A percentile compares a stretch with the other conserved stretches of the same genome.
Conservation (phyloP, 169 alveolate species). For the Haemoproteus tartakovskyi region DNA sequence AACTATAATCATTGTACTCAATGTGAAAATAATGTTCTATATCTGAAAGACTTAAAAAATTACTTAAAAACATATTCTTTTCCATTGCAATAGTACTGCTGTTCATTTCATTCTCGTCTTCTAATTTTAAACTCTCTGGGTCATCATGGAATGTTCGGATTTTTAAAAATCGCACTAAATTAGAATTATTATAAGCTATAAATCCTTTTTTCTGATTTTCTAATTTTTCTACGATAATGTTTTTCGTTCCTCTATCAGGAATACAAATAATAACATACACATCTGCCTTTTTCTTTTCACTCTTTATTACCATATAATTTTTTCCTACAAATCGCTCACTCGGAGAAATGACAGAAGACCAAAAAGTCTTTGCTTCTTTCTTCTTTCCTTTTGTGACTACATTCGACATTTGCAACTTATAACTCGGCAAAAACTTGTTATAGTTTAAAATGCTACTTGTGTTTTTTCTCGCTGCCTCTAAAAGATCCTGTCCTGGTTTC, state of each 20-base stretch:
- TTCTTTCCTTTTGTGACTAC: neutral
- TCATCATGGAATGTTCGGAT: constrained; percentile 78
- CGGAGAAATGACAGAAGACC: constrained; percentile 81
- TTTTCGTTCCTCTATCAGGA: constrained; percentile 81
- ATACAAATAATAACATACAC: constrained; percentile 78
- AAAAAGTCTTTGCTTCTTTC: constrained; percentile 49
- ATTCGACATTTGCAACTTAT: neutral
- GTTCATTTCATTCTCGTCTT: constrained; percentile 12
- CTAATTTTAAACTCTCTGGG: constrained; percentile 18
- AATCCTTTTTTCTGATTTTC: constrained; percentile 72
- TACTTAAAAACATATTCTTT: constrained; percentile 24
- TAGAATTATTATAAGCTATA: constrained; percentile 75
- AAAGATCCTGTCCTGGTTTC: neutral
- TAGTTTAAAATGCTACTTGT: too few species aligned
- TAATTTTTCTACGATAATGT: constrained; percentile 73
- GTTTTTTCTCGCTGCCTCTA: neutral
- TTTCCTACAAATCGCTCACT: constrained; percentile 81
- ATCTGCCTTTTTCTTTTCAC: constrained; percentile 50
- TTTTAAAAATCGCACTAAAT: constrained; percentile 71
- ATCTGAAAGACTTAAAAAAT: constrained; percentile 30
- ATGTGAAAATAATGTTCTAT: constrained; percentile 69
- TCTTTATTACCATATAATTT: constrained; percentile 77
- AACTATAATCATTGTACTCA: constrained; percentile 73
- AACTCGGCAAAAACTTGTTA: too few species aligned
- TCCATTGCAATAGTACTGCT: too few species aligned